A percentile compares a stretch with the other conserved stretches of the same genome.
Evolutionary conservation across 2,329 filamentous ascomycete genomes (phyloP).

Genomic region (Colletotrichum coccodes): DNA sequence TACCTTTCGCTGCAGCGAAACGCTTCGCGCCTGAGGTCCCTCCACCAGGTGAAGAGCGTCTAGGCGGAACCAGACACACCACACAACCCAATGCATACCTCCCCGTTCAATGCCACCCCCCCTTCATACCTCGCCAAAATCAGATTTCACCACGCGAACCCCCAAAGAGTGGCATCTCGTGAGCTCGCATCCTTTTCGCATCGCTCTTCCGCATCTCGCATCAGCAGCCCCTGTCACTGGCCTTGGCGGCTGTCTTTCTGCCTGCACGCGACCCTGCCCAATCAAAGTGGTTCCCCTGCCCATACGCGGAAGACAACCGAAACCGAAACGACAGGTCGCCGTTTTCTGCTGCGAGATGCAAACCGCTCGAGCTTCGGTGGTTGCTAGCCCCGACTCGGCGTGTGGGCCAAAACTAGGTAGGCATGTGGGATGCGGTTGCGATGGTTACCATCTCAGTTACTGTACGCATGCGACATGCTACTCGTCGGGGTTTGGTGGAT

Average conservation of each 20-base stretch:
- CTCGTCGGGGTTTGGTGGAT: neutral
- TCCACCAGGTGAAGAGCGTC: conserved; percentile 1
- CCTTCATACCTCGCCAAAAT: conserved; percentile 6
- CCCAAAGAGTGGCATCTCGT: neutral
- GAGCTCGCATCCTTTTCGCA: conserved; percentile 18
- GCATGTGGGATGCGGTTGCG: conserved; percentile 27
- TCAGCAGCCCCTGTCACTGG: neutral
- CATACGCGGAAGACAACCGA: conserved; percentile 11
- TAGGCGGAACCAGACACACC: neutral
- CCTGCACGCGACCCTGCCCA: conserved; percentile 5
- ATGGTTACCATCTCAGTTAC: conserved; percentile 17
- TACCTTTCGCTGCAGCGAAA: conserved; percentile 16
- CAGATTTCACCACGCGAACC: neutral
- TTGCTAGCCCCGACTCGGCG: conserved; percentile 9
- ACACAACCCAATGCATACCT: neutral
- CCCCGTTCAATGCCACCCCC: neutral
- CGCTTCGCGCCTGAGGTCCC: conserved; percentile 20
- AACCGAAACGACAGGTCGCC: neutral
- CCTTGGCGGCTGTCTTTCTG: neutral
- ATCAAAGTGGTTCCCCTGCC: neutral
- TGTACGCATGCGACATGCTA: neutral
- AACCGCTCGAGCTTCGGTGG: neutral
- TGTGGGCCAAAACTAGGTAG: conserved; percentile 3
- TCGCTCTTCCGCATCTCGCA: conserved; percentile 4
- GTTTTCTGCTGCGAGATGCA: conserved; percentile 13